Evolutionary conservation across 805 yeast genomes (phyloP), one percentile per base, ranked within the genome.

Genomic region (Candida nanaspora): DNA sequence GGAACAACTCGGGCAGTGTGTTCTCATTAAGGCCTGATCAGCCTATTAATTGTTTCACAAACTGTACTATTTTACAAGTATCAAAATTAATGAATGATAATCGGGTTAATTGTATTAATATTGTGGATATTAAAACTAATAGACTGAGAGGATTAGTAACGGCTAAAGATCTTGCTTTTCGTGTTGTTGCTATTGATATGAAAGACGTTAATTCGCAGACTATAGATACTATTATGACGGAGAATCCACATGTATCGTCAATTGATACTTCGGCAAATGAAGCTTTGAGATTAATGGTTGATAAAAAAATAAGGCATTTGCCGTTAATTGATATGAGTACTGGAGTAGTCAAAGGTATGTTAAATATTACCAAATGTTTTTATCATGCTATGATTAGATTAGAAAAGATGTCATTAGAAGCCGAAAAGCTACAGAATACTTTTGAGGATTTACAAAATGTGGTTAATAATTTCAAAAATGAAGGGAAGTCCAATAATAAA

Each of bases 321-420:
- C 74, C 75, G 1, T 52, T 70, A 4, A 41, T 62, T 4, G 68
- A 68, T 43, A 59, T 56, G n/a, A 11, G 6, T 18, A 37, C 35
- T 10, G 63, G 61, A 3, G 33, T 46, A 7, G 69, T 69, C 26
- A 62, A 60, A n/a, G 74, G 73, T 2, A 62, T 70, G 11, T 49
- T 70, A 22, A 71, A 70, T 49, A 69, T 69, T 27, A 70, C 74
- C 4, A 60, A 68, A 38, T 69, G 75, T 37, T 70, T 69, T 48
- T 66, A 69, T 41, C 72, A 70, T 45, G 74, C 72, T 0, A 64
- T 70, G 68, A 49, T 62, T 3, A 51, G 69, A 37, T 48, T 69
- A 21, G 74, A 70, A 45, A 61, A 63, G 37, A 61, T 69, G 46
- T 53, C 70, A 1, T 44, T 49, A 20, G 68, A 65, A 41, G 68